phyloP scores from a whole-genome alignment of 768 basidiomycete species.

The Leccinellum albellum region DNA sequence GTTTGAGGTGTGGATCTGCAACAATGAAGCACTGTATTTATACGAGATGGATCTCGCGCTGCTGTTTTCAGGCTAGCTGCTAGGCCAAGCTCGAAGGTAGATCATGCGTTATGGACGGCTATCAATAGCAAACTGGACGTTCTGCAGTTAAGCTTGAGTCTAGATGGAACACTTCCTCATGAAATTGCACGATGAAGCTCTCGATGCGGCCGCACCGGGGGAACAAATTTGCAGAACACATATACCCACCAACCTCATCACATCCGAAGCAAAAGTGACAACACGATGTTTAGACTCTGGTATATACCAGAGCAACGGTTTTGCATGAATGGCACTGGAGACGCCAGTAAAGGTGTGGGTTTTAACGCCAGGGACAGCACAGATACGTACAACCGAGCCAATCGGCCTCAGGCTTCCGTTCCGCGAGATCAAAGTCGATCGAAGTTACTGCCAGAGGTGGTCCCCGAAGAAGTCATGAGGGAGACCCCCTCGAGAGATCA shows the following conservation, averaged over 20 bases:
- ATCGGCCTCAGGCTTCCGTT: neutral
- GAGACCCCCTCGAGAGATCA: neutral
- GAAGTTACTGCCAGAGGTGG: neutral
- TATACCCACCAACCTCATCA: neutral
- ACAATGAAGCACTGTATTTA: too few species aligned
- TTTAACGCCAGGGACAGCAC: neutral
- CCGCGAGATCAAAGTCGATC: neutral
- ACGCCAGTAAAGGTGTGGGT: neutral
- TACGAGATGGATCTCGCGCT: too few species aligned
- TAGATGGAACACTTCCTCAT: neutral
- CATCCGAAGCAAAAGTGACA: neutral
- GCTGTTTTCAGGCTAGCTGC: too few species aligned
- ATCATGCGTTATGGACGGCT: too few species aligned
- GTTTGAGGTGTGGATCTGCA: too few species aligned
- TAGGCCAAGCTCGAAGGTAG: neutral
- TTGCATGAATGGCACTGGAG: neutral
- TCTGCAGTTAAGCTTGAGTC: neutral
- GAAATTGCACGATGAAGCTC: neutral
- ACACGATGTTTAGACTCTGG: neutral
- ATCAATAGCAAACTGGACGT: neutral
- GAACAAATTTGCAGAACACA: neutral
- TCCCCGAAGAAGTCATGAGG: neutral
- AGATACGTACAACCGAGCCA: neutral
- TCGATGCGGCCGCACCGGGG: too few species aligned
- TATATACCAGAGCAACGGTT: neutral